Evolutionary conservation across 1,284 basidiomycete genomes (phyloP).

Genomic region (Vanrija sp.): DNA sequence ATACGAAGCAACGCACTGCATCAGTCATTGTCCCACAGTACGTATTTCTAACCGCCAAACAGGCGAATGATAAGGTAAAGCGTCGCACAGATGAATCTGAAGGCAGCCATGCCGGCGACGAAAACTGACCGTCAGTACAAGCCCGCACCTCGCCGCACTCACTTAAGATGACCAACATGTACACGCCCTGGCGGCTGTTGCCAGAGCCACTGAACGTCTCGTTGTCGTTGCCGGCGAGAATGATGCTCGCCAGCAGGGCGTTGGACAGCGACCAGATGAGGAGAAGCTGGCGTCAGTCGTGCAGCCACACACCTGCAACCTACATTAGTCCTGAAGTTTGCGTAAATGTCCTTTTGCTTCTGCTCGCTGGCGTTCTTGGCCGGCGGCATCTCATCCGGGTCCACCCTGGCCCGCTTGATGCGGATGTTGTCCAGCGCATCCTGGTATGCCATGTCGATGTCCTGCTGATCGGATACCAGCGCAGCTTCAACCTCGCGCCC

Average conservation of each 20-base stretch:
- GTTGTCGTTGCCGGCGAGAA: conserved; percentile 65
- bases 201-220: conserved; percentile 60
- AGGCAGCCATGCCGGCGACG: conserved; percentile 48
- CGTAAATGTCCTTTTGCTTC: conserved; percentile 76
- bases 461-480: conserved; percentile 76
- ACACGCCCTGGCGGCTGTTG: conserved; percentile 53
- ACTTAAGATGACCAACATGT: conserved; percentile 45
- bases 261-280: conserved; percentile 48
- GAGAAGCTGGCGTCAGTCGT: conserved; percentile 28
- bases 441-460: conserved; percentile 84
- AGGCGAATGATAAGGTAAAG: conserved; percentile 61
- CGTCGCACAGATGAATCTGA: conserved; percentile 62
- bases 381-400: conserved; percentile 42
- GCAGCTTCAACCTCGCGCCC: conserved; percentile 80
- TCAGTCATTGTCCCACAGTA: background rate
- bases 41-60: conserved; percentile 56
- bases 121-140: conserved; percentile 32
- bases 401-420: conserved; percentile 38
- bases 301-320: conserved; percentile 24
- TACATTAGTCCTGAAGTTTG: conserved; percentile 68
- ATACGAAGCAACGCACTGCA: too few relatives aligned
- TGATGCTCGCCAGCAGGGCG: conserved; percentile 78
- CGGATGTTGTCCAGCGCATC: conserved; percentile 75
- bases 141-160: conserved; percentile 3
- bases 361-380: conserved; percentile 59